Evolutionary conservation across 148 eudicot species (phyloP).

Genomic region (Amaranthus palmeri): DNA sequence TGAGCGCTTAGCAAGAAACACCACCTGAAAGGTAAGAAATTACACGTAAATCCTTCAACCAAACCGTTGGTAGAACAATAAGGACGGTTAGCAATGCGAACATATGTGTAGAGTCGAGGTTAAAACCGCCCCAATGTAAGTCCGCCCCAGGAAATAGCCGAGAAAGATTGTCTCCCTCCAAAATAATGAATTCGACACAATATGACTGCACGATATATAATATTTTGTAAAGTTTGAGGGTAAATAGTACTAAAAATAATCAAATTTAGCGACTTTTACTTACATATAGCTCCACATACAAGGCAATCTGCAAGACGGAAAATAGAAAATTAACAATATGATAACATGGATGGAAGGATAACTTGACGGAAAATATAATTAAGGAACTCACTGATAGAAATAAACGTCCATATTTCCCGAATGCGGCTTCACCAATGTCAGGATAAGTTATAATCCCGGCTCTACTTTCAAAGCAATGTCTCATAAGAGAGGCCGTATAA

Average conservation of each 20-base stretch:
- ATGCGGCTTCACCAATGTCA: slow-evolving; percentile 98
- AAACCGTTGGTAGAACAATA: slow-evolving; percentile 70
- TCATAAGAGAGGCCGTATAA: slow-evolving; percentile 86
- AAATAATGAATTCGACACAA: slow-evolving; percentile 86
- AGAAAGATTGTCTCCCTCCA: slow-evolving; percentile 86
- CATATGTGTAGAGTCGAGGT: slow-evolving; percentile 64
- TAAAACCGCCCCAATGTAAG: slow-evolving; percentile 42
- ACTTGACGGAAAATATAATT: background rate
- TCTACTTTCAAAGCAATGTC: slow-evolving; percentile 70
- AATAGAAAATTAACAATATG: background rate
- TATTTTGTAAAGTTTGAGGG: slow-evolving; percentile 4
- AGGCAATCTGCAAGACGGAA: slow-evolving; percentile 51
- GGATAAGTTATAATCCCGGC: slow-evolving; percentile 69
- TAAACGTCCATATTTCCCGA: slow-evolving; percentile 81
- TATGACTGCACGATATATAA: slow-evolving; percentile 51
- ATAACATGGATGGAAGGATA: background rate
- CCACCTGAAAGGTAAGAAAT: slow-evolving; percentile 86
- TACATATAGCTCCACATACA: slow-evolving; percentile 86
- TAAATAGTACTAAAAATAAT: background rate
- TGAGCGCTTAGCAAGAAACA: background rate
- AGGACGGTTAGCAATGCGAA: slow-evolving; percentile 66
- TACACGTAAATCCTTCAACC: slow-evolving; percentile 65
- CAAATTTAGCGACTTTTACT: slow-evolving; percentile 25
- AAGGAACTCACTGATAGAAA: slow-evolving; percentile 65
- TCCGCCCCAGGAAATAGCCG: slow-evolving; percentile 67